A percentile compares a stretch with the other conserved stretches of the same genome.
phyloP scores from a whole-genome alignment of 441 rosid species.

The Bocquillonia castaneifolia region DNA sequence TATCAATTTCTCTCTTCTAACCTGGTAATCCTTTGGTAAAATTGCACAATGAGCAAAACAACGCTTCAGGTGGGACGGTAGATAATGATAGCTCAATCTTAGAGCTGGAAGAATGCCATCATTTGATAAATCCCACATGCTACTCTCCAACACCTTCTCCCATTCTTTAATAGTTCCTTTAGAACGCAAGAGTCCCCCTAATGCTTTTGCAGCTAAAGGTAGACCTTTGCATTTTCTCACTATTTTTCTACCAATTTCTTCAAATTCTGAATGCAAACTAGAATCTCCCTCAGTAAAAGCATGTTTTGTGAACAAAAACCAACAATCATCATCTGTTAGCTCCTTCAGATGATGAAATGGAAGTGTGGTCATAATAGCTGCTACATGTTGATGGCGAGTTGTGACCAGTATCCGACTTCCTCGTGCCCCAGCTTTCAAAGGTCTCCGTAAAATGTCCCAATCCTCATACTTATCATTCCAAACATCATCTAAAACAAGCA shows the following conservation, averaged over 20 bases:
- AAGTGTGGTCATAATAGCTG: conserved; percentile 24
- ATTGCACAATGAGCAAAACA: conserved; percentile 23
- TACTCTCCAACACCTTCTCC: conserved; percentile 15
- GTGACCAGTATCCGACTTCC: conserved; percentile 34
- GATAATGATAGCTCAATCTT: conserved; percentile 16
- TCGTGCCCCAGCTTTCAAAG: conserved; percentile 14
- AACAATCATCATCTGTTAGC: conserved; percentile 23
- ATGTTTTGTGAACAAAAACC: conserved; percentile 21
- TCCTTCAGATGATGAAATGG: conserved; percentile 15
- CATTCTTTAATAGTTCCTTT: conserved; percentile 8
- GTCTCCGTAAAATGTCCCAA: conserved; percentile 26
- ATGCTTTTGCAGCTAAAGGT: conserved; percentile 21
- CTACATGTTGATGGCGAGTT: conserved; percentile 20
- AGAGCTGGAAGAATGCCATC: conserved; percentile 19
- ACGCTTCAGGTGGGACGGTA: conserved; percentile 19
- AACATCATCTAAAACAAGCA: conserved; percentile 39
- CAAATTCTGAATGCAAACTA: conserved; percentile 12
- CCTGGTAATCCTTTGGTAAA: conserved; percentile 19
- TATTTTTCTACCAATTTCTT: conserved; percentile 19
- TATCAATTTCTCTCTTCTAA: conserved; percentile 14
- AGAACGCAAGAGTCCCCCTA: conserved; percentile 10
- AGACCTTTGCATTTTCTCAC: conserved; percentile 18
- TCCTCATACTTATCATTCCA: conserved; percentile 28
- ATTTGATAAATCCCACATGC: conserved; percentile 18
- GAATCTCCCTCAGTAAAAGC: conserved; percentile 22